Percentiles rank a stretch among this genome's conserved stretches.
These are phyloP conservation scores for Talaromyces islandicus DNA, from an alignment of 2,329 filamentous ascomycete species.

Conservation along the genomic window DNA sequence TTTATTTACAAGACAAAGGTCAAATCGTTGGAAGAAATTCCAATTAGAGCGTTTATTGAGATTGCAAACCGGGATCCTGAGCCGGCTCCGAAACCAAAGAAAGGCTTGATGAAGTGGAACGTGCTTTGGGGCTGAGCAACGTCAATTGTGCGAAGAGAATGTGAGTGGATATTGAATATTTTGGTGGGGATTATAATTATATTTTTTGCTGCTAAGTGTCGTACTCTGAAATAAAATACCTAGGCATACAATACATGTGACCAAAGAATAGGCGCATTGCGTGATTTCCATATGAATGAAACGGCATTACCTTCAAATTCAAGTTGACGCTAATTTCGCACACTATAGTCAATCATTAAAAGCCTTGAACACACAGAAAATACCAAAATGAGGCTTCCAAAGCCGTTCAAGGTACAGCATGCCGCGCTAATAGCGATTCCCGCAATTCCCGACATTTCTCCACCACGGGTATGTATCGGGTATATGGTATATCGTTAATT, in stretches of 20 bases:
- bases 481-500: neutral
- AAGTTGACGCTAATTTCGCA: neutral
- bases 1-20: conserved; percentile 44
- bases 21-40: conserved; percentile 46
- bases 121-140: conserved; percentile 28
- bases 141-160: neutral
- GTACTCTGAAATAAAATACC: neutral
- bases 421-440: neutral
- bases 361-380: neutral
- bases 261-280: neutral
- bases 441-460: neutral
- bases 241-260: neutral
- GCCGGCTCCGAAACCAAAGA: conserved; percentile 20
- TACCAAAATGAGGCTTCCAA: neutral
- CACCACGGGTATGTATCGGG: neutral
- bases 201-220: neutral
- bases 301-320: neutral
- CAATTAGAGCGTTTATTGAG: conserved; percentile 47
- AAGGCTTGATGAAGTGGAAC: conserved; percentile 24
- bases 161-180: neutral
- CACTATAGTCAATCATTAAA: neutral
- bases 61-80: conserved; percentile 34
- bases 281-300: neutral
- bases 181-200: neutral
- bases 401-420: neutral